These are phyloP conservation scores for Gossypium turneri DNA, from an alignment of 345 rosid genomes.

Conservation along the genomic window DNA sequence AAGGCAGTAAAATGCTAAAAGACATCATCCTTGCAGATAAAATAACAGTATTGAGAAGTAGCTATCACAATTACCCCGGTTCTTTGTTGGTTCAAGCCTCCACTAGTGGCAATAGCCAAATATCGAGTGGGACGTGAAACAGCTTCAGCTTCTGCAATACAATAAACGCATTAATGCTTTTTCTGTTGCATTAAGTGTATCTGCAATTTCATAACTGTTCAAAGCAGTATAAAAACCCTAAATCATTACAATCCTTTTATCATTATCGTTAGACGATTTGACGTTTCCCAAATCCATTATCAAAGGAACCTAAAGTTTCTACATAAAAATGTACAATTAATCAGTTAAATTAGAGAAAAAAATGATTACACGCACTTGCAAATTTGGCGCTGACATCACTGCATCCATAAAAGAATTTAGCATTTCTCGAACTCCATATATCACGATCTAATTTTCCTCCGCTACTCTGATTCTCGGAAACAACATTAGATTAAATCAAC, in stretches of 20 bases:
- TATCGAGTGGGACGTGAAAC: constrained; percentile 36
- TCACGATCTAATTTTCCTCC: constrained; percentile 67
- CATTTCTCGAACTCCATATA: constrained; percentile 21
- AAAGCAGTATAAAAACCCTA: neutral
- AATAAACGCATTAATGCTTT: neutral
- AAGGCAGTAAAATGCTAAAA: constrained; percentile 1
- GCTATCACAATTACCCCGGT: constrained; percentile 45
- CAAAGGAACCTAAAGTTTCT: neutral
- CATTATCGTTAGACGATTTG: neutral
- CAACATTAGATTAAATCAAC: constrained; percentile 9
- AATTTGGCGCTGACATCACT: constrained; percentile 22
- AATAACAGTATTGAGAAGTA: neutral
- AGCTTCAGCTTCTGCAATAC: constrained; percentile 18
- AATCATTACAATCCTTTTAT: neutral
- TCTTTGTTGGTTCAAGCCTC: constrained; percentile 73
- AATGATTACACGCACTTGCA: constrained; percentile 14
- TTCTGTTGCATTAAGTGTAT: neutral
- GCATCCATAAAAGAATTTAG: constrained; percentile 21
- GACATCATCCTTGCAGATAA: neutral
- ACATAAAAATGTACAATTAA: neutral
- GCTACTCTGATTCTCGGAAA: constrained; percentile 34
- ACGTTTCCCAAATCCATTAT: neutral
- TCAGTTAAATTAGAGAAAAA: neutral
- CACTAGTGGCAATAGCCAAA: constrained; percentile 57
- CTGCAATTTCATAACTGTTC: neutral